These are phyloP conservation scores for Pilaira anomala DNA, from an alignment of 192 early-diverging fungal genomes.

Conservation along the genomic window DNA sequence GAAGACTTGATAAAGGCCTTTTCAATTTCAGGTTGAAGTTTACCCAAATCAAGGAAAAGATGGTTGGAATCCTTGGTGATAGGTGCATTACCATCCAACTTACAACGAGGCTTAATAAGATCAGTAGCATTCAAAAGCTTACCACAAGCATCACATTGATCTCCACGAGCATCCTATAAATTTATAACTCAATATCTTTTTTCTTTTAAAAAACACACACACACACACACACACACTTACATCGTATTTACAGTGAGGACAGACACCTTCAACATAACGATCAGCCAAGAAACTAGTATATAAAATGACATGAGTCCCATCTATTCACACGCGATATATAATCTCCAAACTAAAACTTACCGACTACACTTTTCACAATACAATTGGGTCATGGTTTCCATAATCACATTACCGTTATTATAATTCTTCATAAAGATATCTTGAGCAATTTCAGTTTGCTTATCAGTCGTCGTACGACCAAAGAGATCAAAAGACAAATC, in stretches of 20 bases:
- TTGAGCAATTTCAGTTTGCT: slow-evolving; percentile 93
- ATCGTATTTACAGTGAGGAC: slow-evolving; percentile 84
- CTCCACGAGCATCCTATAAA: slow-evolving; percentile 86
- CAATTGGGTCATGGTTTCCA: slow-evolving; percentile 82
- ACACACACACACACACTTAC: slow-evolving; percentile 25
- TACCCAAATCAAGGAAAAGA: slow-evolving; percentile 84
- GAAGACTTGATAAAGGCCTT: slow-evolving; percentile 70
- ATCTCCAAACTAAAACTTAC: slow-evolving; percentile 20
- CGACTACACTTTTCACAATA: slow-evolving; percentile 85
- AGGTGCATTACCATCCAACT: slow-evolving; percentile 81
- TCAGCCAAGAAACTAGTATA: slow-evolving; percentile 85
- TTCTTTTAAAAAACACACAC: too few relatives aligned
- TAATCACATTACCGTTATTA: slow-evolving; percentile 65
- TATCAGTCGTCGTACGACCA: slow-evolving; percentile 87
- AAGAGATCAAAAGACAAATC: slow-evolving; percentile 91
- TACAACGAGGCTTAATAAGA: slow-evolving; percentile 91
- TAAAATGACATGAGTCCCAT: not conserved
- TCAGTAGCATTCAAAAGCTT: slow-evolving; percentile 89
- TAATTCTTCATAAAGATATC: slow-evolving; percentile 78
- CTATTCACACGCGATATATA: not conserved
- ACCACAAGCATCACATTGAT: slow-evolving; percentile 97
- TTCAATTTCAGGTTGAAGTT: slow-evolving; percentile 72
- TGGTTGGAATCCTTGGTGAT: slow-evolving; percentile 83
- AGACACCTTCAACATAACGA: slow-evolving; percentile 95
- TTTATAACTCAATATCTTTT: not conserved